Percentiles rank a stretch among this genome's conserved stretches.
These are phyloP conservation scores for Suillus luteus DNA, from an alignment of 768 basidiomycete species.

Conservation along the genomic window DNA sequence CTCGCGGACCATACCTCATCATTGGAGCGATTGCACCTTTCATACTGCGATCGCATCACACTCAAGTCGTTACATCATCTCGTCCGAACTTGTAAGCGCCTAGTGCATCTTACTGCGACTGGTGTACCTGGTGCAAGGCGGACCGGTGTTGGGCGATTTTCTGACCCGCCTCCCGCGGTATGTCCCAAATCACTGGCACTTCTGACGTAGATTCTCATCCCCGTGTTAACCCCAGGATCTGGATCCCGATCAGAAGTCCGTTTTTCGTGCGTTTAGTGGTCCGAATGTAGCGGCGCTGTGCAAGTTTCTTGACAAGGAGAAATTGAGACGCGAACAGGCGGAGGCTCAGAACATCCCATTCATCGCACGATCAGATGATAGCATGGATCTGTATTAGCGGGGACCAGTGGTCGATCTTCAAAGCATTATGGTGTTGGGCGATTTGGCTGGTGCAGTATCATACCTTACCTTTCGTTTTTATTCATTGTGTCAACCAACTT, in stretches of 20 bases:
- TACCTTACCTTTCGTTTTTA: conserved; percentile 2
- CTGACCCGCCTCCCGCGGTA: conserved; percentile 67
- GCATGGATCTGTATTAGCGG: conserved; percentile 57
- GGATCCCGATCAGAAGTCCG: conserved; percentile 64
- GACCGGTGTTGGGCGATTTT: conserved; percentile 73
- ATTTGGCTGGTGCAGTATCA: neutral
- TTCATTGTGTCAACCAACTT: neutral
- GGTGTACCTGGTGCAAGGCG: conserved; percentile 76
- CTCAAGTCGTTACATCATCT: conserved; percentile 75
- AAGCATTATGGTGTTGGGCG: neutral
- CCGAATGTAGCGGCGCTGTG: conserved; percentile 63
- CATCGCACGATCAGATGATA: conserved; percentile 61
- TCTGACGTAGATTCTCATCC: conserved; percentile 2
- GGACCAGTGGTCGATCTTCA: neutral
- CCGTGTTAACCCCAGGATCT: conserved; percentile 46
- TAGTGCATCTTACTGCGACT: conserved; percentile 79
- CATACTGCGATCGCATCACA: conserved; percentile 82
- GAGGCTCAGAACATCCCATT: conserved; percentile 65
- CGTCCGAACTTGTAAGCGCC: conserved; percentile 53
- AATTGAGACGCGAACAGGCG: conserved; percentile 53
- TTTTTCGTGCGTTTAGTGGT: conserved; percentile 81
- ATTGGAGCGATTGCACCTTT: conserved; percentile 82
- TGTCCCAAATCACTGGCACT: conserved; percentile 25
- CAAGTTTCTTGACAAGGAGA: conserved; percentile 73
- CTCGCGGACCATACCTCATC: conserved; percentile 70